Evolutionary conservation across 192 early-diverging fungal genomes (phyloP), one percentile per base, ranked within the genome.

Genomic region (Coemansia furcata): DNA sequence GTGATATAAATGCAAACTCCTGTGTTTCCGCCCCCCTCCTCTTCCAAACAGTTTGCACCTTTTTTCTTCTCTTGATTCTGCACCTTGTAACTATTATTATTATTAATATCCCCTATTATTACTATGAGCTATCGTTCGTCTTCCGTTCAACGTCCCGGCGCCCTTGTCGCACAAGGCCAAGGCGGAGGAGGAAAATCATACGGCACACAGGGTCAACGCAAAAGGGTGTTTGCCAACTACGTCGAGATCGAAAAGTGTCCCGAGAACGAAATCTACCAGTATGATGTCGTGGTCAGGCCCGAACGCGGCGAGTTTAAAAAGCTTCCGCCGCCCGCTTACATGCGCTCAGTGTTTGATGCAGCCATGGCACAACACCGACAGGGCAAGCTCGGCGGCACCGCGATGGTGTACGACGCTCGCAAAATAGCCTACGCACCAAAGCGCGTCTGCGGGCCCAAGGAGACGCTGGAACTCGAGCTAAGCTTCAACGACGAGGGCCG

Each of bases 321-420:
- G 61, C 74, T 73, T 39, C 80, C 74, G 35, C 65, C 68, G 12
- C 62, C 77, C 11, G 64, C 47, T 44, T 63, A 93, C 59, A 91
- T 93, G 17, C 93, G 94, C 12, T 88, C 90, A 3, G 85, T 87
- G 4, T 89, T 95, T 38, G 89, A 91, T 68, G 67, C 76, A 19
- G 74, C 67, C 12, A 71, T 77, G 74, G 63, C 68, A 30, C 52
- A 52, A 0, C 66, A 86, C 63, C 72, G 84, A 4, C 74, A 77
- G 19, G 83, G 83, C 26, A 85, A 80, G 6, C 82, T 95, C 7
- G 77, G 78, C 6, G 85, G 87, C n/a, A 76, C 87, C 42, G 65
- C 74, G 17, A 86, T 91, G 47, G 89, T 97, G 2, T 98, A 87
- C 80, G 96, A 98, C 71, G 91, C 94, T 11, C 82, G 92, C 40